phyloP scores from a whole-genome alignment of 2,329 filamentous ascomycete genomes.

The Nemania sp. region DNA sequence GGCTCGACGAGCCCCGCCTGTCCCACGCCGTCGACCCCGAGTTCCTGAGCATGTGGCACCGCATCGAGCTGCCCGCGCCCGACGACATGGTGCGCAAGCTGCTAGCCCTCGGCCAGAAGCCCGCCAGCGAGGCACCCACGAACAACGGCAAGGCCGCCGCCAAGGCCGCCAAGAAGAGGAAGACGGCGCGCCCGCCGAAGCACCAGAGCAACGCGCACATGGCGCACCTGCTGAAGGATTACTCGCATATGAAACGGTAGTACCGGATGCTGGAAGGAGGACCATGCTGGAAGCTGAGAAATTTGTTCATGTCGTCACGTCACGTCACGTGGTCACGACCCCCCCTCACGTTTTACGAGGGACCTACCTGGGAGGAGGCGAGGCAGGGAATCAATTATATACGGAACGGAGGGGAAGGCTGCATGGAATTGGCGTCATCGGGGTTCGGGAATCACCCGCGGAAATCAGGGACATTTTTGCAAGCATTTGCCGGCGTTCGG shows the following conservation, averaged over 20 bases:
- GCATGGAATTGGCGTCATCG: slow-evolving; percentile 20
- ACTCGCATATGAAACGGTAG: slow-evolving; percentile 29
- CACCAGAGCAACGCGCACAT: slow-evolving; percentile 91
- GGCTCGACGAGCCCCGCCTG: slow-evolving; percentile 83
- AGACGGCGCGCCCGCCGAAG: slow-evolving; percentile 73
- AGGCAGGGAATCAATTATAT: background rate
- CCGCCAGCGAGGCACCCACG: slow-evolving; percentile 78
- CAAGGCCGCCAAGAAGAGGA: slow-evolving; percentile 67
- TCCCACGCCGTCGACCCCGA: slow-evolving; percentile 77
- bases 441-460: background rate
- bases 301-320: too few species aligned
- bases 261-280: background rate
- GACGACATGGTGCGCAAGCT: slow-evolving; percentile 77
- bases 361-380: too few species aligned
- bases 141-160: slow-evolving; percentile 57
- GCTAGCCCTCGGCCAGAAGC: slow-evolving; percentile 77
- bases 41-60: slow-evolving; percentile 83
- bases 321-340: background rate
- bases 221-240: slow-evolving; percentile 73
- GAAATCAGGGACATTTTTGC: slow-evolving; percentile 2
- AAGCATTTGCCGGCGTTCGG: slow-evolving; percentile 18
- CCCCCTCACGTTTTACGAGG: background rate
- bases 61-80: slow-evolving; percentile 73
- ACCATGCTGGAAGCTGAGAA: too few species aligned
- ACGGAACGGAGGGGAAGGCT: background rate